These are phyloP conservation scores for Pelargonium nanum DNA, from an alignment of 345 rosid species.

Conservation along the genomic window DNA sequence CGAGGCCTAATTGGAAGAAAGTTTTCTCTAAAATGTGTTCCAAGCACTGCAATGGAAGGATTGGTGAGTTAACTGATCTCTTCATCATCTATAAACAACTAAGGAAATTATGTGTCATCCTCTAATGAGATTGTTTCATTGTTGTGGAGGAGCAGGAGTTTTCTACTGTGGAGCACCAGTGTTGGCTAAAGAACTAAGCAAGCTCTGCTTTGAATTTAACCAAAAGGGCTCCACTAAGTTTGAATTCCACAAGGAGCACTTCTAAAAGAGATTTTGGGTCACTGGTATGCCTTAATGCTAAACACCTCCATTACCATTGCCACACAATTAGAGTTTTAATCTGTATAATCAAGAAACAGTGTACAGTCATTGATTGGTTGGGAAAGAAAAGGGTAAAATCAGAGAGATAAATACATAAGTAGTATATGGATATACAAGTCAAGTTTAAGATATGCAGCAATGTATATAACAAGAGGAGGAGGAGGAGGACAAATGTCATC, in stretches of 20 bases:
- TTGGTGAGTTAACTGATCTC: conserved; percentile 42
- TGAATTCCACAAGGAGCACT: conserved; percentile 96
- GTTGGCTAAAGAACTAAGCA: conserved; percentile 80
- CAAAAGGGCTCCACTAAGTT: conserved; percentile 91
- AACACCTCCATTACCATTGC: neutral
- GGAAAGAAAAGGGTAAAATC: neutral
- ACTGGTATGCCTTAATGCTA: neutral
- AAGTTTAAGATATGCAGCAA: neutral
- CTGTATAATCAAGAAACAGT: conserved; percentile 7
- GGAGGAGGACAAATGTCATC: conserved; percentile 9
- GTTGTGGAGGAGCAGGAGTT: conserved; percentile 49
- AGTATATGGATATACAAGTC: neutral
- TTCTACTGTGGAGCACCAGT: conserved; percentile 97
- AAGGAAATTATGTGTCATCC: neutral
- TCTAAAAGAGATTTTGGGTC: conserved; percentile 20
- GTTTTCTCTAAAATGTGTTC: conserved; percentile 73
- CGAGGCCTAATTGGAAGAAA: conserved; percentile 93
- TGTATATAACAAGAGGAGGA: neutral
- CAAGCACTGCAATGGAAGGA: conserved; percentile 79
- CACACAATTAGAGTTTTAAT: neutral
- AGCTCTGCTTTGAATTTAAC: conserved; percentile 81
- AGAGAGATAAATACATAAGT: neutral
- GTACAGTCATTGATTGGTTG: conserved; percentile 21
- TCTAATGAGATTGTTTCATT: neutral
- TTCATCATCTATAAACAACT: neutral